A percentile compares a stretch with the other conserved stretches of the same genome.
Conservation (phyloP, 2,329 filamentous ascomycete species). For the Claviceps lovelessii region DNA sequence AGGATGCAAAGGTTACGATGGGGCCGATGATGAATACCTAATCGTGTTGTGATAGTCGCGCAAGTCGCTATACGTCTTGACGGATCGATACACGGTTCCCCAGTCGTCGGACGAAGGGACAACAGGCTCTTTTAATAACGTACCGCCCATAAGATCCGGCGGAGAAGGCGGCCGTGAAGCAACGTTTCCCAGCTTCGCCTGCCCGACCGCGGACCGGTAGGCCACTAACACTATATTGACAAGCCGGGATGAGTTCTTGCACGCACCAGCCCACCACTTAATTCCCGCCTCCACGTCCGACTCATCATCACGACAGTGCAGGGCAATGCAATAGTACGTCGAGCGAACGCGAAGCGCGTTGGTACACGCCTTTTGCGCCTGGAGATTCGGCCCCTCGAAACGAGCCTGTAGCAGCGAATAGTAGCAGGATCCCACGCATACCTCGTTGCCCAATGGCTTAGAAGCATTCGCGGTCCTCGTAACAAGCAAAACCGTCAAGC, state of each 20-base stretch:
- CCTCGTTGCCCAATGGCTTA: constrained; percentile 9
- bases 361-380: constrained; percentile 8
- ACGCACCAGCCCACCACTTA: constrained; percentile 8
- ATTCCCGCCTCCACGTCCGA: constrained; percentile 6
- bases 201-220: constrained; percentile 5
- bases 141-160: not conserved
- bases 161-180: not conserved
- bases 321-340: constrained; percentile 8
- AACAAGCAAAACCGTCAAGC: not conserved
- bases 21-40: constrained; percentile 1
- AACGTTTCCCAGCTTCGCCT: not conserved
- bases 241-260: constrained; percentile 9
- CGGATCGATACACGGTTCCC: constrained; percentile 4
- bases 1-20: not conserved
- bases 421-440: constrained; percentile 11
- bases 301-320: constrained; percentile 6
- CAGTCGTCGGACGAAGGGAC: constrained; percentile 3
- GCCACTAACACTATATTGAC: constrained; percentile 3
- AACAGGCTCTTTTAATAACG: not conserved
- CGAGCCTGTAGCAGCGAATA: constrained; percentile 8
- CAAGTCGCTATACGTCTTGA: constrained; percentile 1
- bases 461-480: constrained; percentile 1
- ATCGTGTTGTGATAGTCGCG: constrained; percentile 5
- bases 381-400: constrained; percentile 5
- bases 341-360: constrained; percentile 9